phyloP scores from a whole-genome alignment of 768 basidiomycete species.

The Mycena vulgaris region DNA sequence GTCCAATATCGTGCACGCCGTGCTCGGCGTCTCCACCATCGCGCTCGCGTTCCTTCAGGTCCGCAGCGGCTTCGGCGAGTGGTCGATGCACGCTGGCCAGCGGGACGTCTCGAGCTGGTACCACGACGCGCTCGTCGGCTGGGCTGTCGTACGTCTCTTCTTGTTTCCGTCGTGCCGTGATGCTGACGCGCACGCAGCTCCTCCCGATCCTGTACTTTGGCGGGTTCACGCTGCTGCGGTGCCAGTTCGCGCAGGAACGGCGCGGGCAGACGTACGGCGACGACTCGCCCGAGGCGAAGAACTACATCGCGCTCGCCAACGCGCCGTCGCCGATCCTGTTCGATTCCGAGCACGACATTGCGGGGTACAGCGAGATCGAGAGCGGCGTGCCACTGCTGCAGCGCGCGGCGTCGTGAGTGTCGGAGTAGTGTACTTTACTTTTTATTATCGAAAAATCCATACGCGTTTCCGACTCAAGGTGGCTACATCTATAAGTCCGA shows the following conservation, averaged over 20 bases:
- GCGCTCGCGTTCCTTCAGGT: slow-evolving; percentile 69
- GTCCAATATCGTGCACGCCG: slow-evolving; percentile 70
- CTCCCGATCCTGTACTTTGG: slow-evolving; percentile 61
- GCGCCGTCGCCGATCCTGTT: slow-evolving; percentile 33
- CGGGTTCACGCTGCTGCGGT: slow-evolving; percentile 59
- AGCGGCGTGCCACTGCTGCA: slow-evolving; percentile 42
- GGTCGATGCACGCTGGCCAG: slow-evolving; percentile 56
- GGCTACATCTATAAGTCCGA: no score
- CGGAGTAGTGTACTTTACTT: no score
- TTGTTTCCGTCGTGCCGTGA: slow-evolving; percentile 14
- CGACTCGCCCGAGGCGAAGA: slow-evolving; percentile 28
- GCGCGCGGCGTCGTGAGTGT: background rate
- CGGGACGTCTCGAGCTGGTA: slow-evolving; percentile 54
- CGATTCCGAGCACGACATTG: slow-evolving; percentile 36
- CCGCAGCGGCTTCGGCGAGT: slow-evolving; percentile 62
- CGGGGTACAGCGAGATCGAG: slow-evolving; percentile 37
- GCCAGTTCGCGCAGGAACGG: slow-evolving; percentile 60
- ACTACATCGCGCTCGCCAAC: slow-evolving; percentile 46
- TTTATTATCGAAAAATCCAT: no score
- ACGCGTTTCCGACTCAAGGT: no score
- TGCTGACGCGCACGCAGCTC: slow-evolving; percentile 45
- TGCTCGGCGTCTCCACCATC: slow-evolving; percentile 66
- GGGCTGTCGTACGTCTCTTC: slow-evolving; percentile 59
- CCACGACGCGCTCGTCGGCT: slow-evolving; percentile 60
- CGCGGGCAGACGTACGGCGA: slow-evolving; percentile 32